Evolutionary conservation across 495 filamentous ascomycete genomes (phyloP).

Genomic region (Penicillium cataractarum): DNA sequence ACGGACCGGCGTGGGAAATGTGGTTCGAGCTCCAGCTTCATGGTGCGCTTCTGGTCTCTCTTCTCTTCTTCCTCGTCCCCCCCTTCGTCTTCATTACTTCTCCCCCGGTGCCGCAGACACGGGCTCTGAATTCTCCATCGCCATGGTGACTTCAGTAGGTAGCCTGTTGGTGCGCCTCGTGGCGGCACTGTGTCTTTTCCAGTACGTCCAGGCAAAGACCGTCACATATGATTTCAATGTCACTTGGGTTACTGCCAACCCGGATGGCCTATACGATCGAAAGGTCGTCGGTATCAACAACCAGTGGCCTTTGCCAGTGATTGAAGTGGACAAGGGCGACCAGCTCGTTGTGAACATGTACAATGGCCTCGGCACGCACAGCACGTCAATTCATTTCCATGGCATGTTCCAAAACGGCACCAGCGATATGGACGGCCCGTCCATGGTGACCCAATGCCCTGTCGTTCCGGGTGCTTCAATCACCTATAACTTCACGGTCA

Average conservation of each 20-base stretch:
- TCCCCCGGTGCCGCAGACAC: constrained; percentile 1
- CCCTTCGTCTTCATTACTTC: background rate
- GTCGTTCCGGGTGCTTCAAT: constrained; percentile 65
- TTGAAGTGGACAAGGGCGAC: constrained; percentile 73
- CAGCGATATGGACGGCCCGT: constrained; percentile 74
- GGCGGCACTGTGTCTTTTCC: constrained; percentile 18
- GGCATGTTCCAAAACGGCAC: constrained; percentile 75
- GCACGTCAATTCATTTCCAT: constrained; percentile 77
- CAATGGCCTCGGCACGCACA: constrained; percentile 73
- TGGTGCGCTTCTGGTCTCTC: background rate
- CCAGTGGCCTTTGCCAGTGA: constrained; percentile 73
- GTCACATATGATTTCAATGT: constrained; percentile 80
- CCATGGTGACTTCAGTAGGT: constrained; percentile 21
- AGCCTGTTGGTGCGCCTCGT: constrained; percentile 15
- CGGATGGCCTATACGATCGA: constrained; percentile 68
- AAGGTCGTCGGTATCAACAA: constrained; percentile 80
- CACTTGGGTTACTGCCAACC: constrained; percentile 78
- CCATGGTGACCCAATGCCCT: constrained; percentile 68
- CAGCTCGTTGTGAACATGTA: constrained; percentile 69
- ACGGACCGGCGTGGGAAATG: background rate
- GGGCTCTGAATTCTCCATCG: background rate
- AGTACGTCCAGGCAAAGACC: constrained; percentile 53
- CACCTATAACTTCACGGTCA: constrained; percentile 78
- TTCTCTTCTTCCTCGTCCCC: background rate
- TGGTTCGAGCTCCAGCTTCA: background rate